These are phyloP conservation scores for Blastocystis sp. DNA, from an alignment of 352 stramenopile species.

Conservation along the genomic window DNA sequence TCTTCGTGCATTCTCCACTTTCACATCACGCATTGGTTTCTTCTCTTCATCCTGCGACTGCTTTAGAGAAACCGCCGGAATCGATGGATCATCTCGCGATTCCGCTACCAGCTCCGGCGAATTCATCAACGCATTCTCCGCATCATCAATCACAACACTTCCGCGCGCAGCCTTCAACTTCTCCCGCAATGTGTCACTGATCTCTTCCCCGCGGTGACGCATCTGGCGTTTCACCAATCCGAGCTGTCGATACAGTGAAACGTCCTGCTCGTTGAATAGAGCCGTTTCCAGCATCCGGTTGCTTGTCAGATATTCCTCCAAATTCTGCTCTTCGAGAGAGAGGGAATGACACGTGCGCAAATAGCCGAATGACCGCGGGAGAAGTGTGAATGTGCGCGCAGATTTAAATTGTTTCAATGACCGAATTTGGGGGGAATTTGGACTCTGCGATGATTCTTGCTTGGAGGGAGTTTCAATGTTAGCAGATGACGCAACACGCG, in stretches of 20 bases:
- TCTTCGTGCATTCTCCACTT: no score
- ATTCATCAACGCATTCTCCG: constrained; percentile 35
- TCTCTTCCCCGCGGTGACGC: not conserved
- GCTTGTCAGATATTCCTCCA: constrained; percentile 17
- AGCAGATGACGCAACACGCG: not conserved
- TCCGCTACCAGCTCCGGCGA: no score
- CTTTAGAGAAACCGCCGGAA: no score
- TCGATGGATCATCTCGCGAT: no score
- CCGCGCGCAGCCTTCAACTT: not conserved
- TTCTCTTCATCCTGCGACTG: no score
- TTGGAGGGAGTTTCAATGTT: not conserved
- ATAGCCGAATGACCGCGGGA: not conserved
- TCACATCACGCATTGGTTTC: no score
- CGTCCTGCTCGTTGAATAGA: constrained; percentile 19
- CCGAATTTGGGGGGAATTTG: not conserved
- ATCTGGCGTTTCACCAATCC: not conserved
- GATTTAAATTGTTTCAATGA: not conserved
- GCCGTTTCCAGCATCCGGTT: constrained; percentile 15
- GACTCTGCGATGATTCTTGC: not conserved
- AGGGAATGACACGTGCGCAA: not conserved
- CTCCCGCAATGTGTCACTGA: not conserved
- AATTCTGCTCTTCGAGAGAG: constrained; percentile 10
- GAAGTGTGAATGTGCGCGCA: not conserved
- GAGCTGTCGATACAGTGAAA: not conserved
- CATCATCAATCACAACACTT: constrained; percentile 27